A percentile compares a stretch with the other conserved stretches of the same genome.
Conservation (phyloP, 108 stramenopile genomes). For the Hondaea fermentalgiana region DNA sequence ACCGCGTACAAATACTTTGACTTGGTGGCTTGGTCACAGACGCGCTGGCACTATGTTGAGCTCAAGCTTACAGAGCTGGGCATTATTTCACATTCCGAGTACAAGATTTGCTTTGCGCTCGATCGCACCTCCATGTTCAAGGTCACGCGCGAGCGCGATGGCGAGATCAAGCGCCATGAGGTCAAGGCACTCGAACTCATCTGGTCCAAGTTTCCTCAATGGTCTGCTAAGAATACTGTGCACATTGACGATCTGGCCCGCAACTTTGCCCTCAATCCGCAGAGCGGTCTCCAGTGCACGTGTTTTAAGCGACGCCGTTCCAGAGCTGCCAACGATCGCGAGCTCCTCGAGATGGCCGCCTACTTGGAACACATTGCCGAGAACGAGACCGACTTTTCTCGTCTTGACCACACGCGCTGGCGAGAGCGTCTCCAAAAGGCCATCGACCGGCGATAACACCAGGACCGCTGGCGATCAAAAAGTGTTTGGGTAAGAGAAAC, state of each 20-base stretch:
- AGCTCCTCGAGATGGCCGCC: not conserved
- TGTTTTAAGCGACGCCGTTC: conserved; percentile 61
- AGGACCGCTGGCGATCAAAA: too few relatives aligned
- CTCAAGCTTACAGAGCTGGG: conserved; percentile 85
- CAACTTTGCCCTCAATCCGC: conserved; percentile 84
- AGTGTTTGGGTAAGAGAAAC: not conserved
- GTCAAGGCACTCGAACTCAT: conserved; percentile 95
- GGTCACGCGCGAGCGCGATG: conserved; percentile 43
- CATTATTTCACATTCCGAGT: conserved; percentile 70
- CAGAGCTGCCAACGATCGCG: not conserved
- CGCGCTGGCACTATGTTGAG: conserved; percentile 90
- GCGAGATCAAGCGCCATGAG: conserved; percentile 52
- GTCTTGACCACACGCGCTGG: not conserved
- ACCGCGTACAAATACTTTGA: conserved; percentile 75
- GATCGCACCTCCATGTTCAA: conserved; percentile 92
- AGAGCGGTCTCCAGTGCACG: conserved; percentile 60
- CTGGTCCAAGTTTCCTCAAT: conserved; percentile 80
- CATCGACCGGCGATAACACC: not conserved
- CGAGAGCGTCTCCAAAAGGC: not conserved
- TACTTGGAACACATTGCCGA: not conserved
- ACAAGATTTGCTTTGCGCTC: conserved; percentile 78
- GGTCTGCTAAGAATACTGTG: conserved; percentile 71
- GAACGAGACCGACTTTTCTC: not conserved
- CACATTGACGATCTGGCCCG: conserved; percentile 84
- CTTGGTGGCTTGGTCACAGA: conserved; percentile 87